phyloP scores from a whole-genome alignment of 140 eudicot species.

The Oenanthe javanica region DNA sequence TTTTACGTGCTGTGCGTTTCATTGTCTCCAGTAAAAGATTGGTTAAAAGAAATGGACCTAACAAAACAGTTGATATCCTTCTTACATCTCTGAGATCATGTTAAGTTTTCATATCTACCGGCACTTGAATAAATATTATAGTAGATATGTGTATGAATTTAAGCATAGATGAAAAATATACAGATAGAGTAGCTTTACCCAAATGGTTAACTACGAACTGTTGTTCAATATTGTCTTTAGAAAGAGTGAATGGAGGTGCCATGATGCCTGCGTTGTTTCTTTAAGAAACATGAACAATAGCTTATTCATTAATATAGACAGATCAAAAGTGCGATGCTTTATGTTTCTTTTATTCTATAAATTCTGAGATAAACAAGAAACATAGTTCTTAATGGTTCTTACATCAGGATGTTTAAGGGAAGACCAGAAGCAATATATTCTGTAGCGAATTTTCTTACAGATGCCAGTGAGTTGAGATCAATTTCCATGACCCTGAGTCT shows the following conservation, averaged over 20 bases:
- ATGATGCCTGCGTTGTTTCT: slow-evolving; percentile 13
- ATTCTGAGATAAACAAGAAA: not conserved
- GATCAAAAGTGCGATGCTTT: not conserved
- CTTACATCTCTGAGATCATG: not conserved
- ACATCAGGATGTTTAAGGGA: slow-evolving; percentile 12
- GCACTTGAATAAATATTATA: not conserved
- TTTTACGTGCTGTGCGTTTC: not conserved
- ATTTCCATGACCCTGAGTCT: slow-evolving; percentile 5
- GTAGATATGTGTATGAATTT: no score
- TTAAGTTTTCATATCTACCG: not conserved
- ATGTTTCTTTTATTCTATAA: not conserved
- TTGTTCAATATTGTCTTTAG: slow-evolving; percentile 8
- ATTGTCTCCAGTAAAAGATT: slow-evolving; percentile 7
- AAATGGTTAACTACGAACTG: slow-evolving; percentile 8
- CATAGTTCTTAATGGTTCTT: not conserved
- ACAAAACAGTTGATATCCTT: not conserved
- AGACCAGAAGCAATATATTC: slow-evolving; percentile 8
- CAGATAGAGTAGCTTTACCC: not conserved
- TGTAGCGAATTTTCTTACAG: slow-evolving; percentile 3
- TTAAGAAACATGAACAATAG: not conserved
- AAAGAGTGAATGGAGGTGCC: slow-evolving; percentile 13
- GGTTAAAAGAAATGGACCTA: slow-evolving; percentile 11
- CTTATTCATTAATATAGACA: not conserved
- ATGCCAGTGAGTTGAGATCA: slow-evolving; percentile 12
- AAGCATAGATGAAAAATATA: not conserved